These are phyloP conservation scores for Anisodus acutangulus DNA, from an alignment of 257 asterid species.

Conservation along the genomic window DNA sequence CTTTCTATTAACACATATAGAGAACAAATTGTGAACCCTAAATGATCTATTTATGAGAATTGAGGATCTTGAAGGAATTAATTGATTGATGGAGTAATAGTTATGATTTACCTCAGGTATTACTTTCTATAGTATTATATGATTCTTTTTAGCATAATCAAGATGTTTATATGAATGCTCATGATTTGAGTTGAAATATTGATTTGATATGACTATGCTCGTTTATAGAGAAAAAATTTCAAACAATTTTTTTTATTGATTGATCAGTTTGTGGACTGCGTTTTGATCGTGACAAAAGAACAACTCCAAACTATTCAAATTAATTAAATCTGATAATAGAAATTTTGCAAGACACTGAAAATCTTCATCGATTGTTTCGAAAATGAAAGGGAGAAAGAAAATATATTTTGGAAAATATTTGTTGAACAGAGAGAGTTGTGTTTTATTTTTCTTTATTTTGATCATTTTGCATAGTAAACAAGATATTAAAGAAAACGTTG, in stretches of 20 bases:
- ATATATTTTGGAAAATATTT: background rate
- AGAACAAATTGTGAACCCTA: slow-evolving; percentile 2
- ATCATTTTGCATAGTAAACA: no score
- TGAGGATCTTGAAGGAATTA: background rate
- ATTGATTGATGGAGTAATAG: background rate
- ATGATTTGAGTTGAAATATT: background rate
- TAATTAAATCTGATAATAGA: background rate
- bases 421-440: background rate
- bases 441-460: background rate
- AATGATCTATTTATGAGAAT: background rate
- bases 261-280: background rate
- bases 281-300: background rate
- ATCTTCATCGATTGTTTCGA: background rate
- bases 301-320: background rate
- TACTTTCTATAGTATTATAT: background rate
- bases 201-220: background rate
- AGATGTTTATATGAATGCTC: background rate
- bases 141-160: background rate
- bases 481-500: background rate
- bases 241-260: background rate
- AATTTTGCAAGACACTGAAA: background rate
- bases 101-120: background rate
- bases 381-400: background rate
- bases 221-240: background rate
- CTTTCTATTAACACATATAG: background rate